These are phyloP conservation scores for Euphorbia pulcherrima DNA, from an alignment of 345 rosid genomes.

Conservation along the genomic window DNA sequence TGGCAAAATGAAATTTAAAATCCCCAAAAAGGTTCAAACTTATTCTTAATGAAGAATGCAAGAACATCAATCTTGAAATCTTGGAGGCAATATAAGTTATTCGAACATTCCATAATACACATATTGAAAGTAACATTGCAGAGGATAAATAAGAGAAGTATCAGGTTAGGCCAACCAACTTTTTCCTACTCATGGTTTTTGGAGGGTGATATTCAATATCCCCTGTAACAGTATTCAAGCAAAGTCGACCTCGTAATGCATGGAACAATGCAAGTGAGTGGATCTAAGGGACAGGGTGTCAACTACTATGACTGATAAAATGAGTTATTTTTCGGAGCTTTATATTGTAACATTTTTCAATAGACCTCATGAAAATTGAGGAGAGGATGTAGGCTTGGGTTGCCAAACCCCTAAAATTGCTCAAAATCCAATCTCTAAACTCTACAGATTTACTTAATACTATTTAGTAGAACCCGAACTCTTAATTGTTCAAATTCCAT, in stretches of 20 bases:
- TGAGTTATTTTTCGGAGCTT: background rate
- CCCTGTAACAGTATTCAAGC: background rate
- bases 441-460: background rate
- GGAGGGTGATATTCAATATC: background rate
- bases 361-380: background rate
- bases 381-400: background rate
- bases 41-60: background rate
- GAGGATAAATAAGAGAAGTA: background rate
- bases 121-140: background rate
- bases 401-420: background rate
- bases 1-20: background rate
- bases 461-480: background rate
- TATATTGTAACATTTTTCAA: no score
- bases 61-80: background rate
- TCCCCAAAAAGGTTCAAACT: background rate
- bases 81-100: background rate
- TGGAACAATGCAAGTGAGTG: background rate
- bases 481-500: background rate
- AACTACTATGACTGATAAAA: background rate
- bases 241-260: background rate
- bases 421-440: background rate
- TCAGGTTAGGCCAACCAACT: background rate
- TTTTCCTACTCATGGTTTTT: background rate
- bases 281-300: background rate
- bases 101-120: no score